Evolutionary conservation across 805 yeast species (phyloP), one percentile per base, ranked within the genome.

Genomic region (Sporopachydermia lactativora): DNA sequence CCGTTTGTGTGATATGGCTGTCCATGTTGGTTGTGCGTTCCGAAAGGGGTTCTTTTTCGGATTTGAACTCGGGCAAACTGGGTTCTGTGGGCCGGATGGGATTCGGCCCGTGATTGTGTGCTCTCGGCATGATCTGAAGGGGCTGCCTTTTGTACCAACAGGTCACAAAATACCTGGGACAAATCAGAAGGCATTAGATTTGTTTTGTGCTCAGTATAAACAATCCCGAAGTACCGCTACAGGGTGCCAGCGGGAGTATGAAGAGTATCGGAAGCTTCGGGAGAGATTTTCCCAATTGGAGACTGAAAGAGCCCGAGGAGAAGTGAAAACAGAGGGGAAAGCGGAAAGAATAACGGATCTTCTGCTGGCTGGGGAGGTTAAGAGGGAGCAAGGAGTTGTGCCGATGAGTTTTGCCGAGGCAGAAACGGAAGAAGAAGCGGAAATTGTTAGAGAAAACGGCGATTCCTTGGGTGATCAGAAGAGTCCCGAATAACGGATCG

Each of bases 21-120:
- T 59, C 24, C 83, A 77, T 55, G 61, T 71, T 1, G 77, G 77
- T 0, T 80, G 85, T 62, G 77, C 77, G 11, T 72, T 70, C 41
- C 52, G 62, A 4, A 52, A 61, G 0, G 61, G 62, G n/a, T 65
- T 60, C 47, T 54, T 56, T 42, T 45, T 76, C 38, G 89, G 88
- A 2, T 79, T 81, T 49, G 62, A 60, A 37, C 35, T 59, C 8
- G 43, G 38, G 36, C 47, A 24, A 24, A n/a, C 34, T n/a, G 34
- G 34, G 34, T n/a, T n/a, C 34, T 24, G 44, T 34, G 48, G 45
- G 39, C 44, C 42, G 3, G 57, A 57, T 4, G 28, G 31, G 18
- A 35, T 56, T 41, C 44, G 41, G n/a, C 53, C 66, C 2, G 49
- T 49, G 18, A 43, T 58, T 15, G 44, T 58, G 41, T 60, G 65